Evolutionary conservation across 306 rosid genomes (phyloP), one percentile per base, ranked within the genome.

Genomic region (Dicorynia guianensis): DNA sequence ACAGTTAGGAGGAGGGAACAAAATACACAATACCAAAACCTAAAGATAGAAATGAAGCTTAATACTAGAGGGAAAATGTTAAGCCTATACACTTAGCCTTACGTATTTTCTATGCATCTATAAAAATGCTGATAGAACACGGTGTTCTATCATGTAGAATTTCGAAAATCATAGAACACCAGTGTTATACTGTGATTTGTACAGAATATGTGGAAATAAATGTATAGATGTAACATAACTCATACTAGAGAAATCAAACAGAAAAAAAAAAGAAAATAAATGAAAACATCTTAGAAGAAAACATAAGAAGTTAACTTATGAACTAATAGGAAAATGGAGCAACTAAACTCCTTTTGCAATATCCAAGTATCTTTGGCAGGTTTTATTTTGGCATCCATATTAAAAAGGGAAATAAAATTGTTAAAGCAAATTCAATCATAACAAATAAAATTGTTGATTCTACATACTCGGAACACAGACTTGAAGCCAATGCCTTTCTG

Each of bases 401-500:
- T 52, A 60, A 67, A 65, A 64, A 63, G 50, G 11, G 48, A 15
- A 25, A 9, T 60, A 54, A 6, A 47, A 70, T 59, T 47, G 58
- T 52, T 5, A 48, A 67, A 50, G 60, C 40, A 52, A 80, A 34
- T 34, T 77, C 44, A 55, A 64, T 20, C 14, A 4, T 25, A 56
- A 7, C 2, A 50, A 75, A 40, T 52, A 42, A 40, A 17, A 62
- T 33, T 18, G 39, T 42, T 43, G 55, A 33, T n/a, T 43, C 6
- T 19, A 82, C 95, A 40, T 92, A 92, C 98, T 81, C 98, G 92
- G 67, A 94, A 94, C 66, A 94, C 98, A 65, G 98, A 94, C 82
- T 94, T 94, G 82, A 94, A 94, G 77, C 98, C 98, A 57, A 94
- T 94, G 86, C 98, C 98, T 81, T 94, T 94, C 89, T 90, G 79